These are phyloP conservation scores for Selenicereus undatus DNA, from an alignment of 148 eudicot species.

Conservation along the genomic window DNA sequence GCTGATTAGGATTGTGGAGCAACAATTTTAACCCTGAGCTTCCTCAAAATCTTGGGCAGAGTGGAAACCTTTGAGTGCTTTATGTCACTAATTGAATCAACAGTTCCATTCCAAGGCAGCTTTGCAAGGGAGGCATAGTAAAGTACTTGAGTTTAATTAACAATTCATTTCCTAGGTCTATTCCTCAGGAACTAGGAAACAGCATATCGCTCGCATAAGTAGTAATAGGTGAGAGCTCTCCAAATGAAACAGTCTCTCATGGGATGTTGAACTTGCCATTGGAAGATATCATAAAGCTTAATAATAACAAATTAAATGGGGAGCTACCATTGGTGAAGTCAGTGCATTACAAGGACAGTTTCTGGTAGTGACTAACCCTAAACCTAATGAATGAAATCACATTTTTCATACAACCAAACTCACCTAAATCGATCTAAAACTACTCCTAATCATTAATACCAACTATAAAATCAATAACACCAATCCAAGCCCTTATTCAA, in stretches of 20 bases:
- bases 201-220: conserved; percentile 38
- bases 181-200: conserved; percentile 50
- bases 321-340: conserved; percentile 33
- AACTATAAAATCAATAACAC: no score
- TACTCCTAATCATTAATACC: no score
- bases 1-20: conserved; percentile 37
- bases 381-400: no score
- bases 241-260: conserved; percentile 42
- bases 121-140: conserved; percentile 51
- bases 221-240: conserved; percentile 35
- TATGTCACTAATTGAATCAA: conserved; percentile 45
- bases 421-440: no score
- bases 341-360: no score
- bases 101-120: conserved; percentile 44
- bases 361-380: no score
- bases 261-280: conserved; percentile 42
- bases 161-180: conserved; percentile 48
- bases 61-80: conserved; percentile 32
- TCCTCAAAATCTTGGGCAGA: conserved; percentile 49
- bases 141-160: conserved; percentile 29
- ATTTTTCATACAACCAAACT: no score
- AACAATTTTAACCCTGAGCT: conserved; percentile 47
- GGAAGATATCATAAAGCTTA: conserved; percentile 36
- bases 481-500: no score
- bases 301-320: conserved; percentile 47